A percentile compares a stretch with the other conserved stretches of the same genome.
These are phyloP conservation scores for Nemophila menziesii DNA, from an alignment of 257 asterid genomes.

Conservation along the genomic window DNA sequence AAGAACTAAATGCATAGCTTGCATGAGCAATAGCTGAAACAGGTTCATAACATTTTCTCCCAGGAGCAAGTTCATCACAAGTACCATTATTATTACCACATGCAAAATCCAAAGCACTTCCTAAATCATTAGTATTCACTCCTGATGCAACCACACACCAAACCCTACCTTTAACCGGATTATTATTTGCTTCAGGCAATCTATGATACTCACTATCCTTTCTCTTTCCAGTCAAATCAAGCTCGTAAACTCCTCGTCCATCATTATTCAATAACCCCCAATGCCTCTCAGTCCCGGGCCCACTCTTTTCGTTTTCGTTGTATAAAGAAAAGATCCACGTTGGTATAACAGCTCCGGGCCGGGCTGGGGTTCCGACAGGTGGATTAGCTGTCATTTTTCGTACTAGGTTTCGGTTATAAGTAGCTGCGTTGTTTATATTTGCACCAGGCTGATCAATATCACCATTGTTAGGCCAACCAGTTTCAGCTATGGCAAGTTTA, in stretches of 20 bases:
- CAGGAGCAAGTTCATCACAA: conserved; percentile 56
- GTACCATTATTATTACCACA: conserved; percentile 39
- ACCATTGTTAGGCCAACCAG: conserved; percentile 82
- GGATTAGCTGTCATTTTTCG: conserved; percentile 27
- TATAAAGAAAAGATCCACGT: conserved; percentile 50
- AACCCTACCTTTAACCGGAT: conserved; percentile 41
- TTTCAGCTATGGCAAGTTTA: conserved; percentile 40
- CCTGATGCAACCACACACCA: conserved; percentile 51
- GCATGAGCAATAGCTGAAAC: conserved; percentile 44
- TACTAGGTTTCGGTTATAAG: conserved; percentile 41
- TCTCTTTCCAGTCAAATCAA: conserved; percentile 41
- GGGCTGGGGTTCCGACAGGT: conserved; percentile 61
- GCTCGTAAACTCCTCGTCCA: conserved; percentile 44
- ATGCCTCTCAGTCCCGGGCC: conserved; percentile 60
- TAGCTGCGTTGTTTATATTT: conserved; percentile 49
- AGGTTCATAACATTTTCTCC: conserved; percentile 48
- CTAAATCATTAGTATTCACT: conserved; percentile 16
- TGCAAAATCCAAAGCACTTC: conserved; percentile 24
- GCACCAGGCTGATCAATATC: conserved; percentile 69
- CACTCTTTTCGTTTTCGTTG: conserved; percentile 47
- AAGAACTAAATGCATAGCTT: conserved; percentile 71
- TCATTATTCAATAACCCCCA: conserved; percentile 46
- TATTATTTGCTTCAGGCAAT: conserved; percentile 33
- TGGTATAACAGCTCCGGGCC: conserved; percentile 40
- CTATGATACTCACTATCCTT: conserved; percentile 11